Conservation (phyloP, 2,329 filamentous ascomycete species). For the Leptographium galeiforme region DNA sequence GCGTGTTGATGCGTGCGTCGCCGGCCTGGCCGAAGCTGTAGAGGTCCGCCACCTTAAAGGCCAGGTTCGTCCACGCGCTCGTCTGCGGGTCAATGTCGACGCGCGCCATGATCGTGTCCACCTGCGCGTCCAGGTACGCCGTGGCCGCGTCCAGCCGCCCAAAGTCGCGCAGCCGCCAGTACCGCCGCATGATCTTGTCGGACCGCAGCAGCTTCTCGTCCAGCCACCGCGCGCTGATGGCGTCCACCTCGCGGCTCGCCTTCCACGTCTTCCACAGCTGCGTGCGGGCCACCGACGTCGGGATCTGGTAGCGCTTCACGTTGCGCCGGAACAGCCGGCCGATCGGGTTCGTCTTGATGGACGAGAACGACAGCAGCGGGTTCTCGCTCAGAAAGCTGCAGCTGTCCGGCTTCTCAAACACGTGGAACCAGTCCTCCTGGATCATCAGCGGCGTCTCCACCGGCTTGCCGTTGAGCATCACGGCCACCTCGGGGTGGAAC, state of each 20-base stretch:
- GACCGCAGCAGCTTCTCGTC: constrained; percentile 29
- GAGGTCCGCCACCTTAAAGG: constrained; percentile 22
- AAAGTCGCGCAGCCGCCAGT: constrained; percentile 24
- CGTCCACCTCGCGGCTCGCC: constrained; percentile 27
- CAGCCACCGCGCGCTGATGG: constrained; percentile 31
- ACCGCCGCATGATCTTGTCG: constrained; percentile 24
- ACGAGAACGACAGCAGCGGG: constrained; percentile 33
- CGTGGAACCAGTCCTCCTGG: constrained; percentile 27
- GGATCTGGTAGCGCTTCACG: constrained; percentile 22
- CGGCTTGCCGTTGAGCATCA: constrained; percentile 33
- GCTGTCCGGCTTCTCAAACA: constrained; percentile 27
- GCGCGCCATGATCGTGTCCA: constrained; percentile 18
- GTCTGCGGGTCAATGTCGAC: constrained; percentile 20
- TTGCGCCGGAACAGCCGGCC: constrained; percentile 22
- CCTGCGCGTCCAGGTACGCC: constrained; percentile 24
- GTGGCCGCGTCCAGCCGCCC: constrained; percentile 24
- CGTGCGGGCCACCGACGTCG: constrained; percentile 29
- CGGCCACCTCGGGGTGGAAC: constrained; percentile 31
- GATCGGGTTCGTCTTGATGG: constrained; percentile 14
- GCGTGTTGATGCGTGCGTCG: constrained; percentile 21
- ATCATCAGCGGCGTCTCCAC: constrained; percentile 42
- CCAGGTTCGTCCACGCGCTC: constrained; percentile 19
- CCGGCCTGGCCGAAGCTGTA: constrained; percentile 23
- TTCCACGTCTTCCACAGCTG: constrained; percentile 35
- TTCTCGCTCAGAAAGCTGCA: constrained; percentile 35